Evolutionary conservation across 495 filamentous ascomycete genomes (phyloP), one percentile per base, ranked within the genome.

Genomic region (Penicillium riverlandense): DNA sequence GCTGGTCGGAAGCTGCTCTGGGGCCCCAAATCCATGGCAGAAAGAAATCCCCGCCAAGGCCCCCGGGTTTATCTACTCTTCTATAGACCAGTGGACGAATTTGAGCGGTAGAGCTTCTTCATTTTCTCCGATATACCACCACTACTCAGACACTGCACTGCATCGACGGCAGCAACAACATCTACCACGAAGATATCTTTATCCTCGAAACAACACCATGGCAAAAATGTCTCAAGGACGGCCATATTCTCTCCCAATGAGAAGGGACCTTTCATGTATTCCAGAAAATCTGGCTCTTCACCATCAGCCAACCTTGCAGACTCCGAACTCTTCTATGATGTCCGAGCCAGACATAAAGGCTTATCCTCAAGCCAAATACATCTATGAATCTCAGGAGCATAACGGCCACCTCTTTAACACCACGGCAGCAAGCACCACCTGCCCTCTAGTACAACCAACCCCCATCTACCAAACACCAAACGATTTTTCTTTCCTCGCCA

Each of bases 21-120:
- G 40, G 22, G 29, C 10, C 14, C 31, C 44, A 27, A 43, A 35
- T 41, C 15, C 46, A 48, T 50, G 48, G 48, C 38, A 44, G 40
- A 51, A 44, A 44, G 38, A 48, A 22, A 27, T 34, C 6, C 2
- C 43, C 12, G 32, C n/a, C 7, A 29, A 40, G 35, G 8, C 12
- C 11, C 16, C 34, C 13, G 27, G 29, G 27, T 28, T 44, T 41
- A 47, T 54, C n/a, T 43, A 22, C 22, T 22, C 22, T 22, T 22
- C 4, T 22, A 4, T 4, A 22, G 22, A 22, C 22, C 22, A 22
- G 22, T 6, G 22, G 22, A 6, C 22, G 22, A 22, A 4, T 22
- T 22, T 22, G 22, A 4, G 44, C 30, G 6, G 8, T 29, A 36
- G 14, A 28, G 35, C 11, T 40, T 35, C 28, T n/a, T 32, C 28